phyloP scores from a whole-genome alignment of 257 asterid species.

The Eustoma russellianum region DNA sequence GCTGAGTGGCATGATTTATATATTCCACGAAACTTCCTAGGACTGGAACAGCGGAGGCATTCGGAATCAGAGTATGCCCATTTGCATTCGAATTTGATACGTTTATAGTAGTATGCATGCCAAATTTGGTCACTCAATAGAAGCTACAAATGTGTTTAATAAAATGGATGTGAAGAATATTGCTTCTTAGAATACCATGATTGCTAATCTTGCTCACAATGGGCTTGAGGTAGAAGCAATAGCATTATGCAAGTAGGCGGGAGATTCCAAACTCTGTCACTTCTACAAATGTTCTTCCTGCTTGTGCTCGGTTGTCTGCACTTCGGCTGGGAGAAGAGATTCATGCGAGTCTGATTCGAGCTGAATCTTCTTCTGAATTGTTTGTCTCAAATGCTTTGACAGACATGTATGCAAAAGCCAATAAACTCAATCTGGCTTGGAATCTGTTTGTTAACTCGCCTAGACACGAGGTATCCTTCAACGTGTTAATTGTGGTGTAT shows the following conservation, averaged over 20 bases:
- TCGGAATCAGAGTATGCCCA: too few species aligned
- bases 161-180: constrained; percentile 35
- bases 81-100: too few species aligned
- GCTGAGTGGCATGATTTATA: too few species aligned
- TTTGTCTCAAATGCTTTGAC: constrained; percentile 66
- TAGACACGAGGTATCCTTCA: constrained; percentile 61
- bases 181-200: constrained; percentile 68
- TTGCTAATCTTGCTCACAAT: constrained; percentile 58
- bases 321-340: constrained; percentile 52
- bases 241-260: constrained; percentile 48
- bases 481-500: constrained; percentile 48
- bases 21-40: too few species aligned
- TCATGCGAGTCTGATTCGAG: constrained; percentile 46
- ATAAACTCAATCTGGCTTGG: constrained; percentile 40
- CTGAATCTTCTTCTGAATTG: constrained; percentile 32
- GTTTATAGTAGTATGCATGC: too few species aligned
- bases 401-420: constrained; percentile 66
- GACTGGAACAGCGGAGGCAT: too few species aligned
- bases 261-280: constrained; percentile 54
- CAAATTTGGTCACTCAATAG: constrained; percentile 29
- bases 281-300: constrained; percentile 59
- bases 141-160: constrained; percentile 39
- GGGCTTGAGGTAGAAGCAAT: constrained; percentile 44
- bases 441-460: constrained; percentile 33
- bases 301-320: constrained; percentile 50